Base-by-base conservation (phyloP, 106 monocot genomes). In the Dioscorea alata region DNA sequence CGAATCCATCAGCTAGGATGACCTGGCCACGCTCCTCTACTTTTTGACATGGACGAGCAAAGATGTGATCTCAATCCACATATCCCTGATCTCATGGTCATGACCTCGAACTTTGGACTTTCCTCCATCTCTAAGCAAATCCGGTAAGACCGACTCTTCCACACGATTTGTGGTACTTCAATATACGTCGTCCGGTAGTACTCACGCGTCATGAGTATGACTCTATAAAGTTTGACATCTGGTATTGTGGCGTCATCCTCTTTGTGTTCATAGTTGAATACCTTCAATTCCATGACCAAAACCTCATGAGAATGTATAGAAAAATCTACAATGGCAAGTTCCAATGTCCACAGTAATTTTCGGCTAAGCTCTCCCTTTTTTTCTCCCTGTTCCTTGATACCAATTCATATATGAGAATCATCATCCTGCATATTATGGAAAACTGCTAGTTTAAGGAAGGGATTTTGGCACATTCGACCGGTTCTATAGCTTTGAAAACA, bases 71-170 rank as follows among this genome's bases (percentile, higher is more conserved):
- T n/a, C n/a, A n/a, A n/a, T n/a, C n/a, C n/a, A n/a, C n/a, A n/a
- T n/a, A n/a, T n/a, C n/a, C n/a, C n/a, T n/a, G n/a, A n/a, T n/a
- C n/a, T n/a, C n/a, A n/a, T n/a, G n/a, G n/a, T 91, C 22, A 91
- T 84, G 78, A 80, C 88, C 65, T 78, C 92, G 58, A 88, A 92
- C 65, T 92, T 92, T 73, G 92, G 92, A 12, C 83, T 92, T 33
- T 78, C 80, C 63, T 81, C 91, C 8, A 76, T 91, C 68, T 73
- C 82, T 5, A 84, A 82, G 34, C 81, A 79, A 71, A 71, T 77
- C 63, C 73, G 80, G 20, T 58, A 66, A 33, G 87, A 87, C 24
- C 80, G 87, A 0, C 80, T 87, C 50, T 74, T 87, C 63, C 87
- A 83, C 71, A 87, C 87, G 49, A 73, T 79, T 13, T 87, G 87